Evolutionary conservation across 306 rosid species (phyloP).

Genomic region (Pterocarpus santalinus): DNA sequence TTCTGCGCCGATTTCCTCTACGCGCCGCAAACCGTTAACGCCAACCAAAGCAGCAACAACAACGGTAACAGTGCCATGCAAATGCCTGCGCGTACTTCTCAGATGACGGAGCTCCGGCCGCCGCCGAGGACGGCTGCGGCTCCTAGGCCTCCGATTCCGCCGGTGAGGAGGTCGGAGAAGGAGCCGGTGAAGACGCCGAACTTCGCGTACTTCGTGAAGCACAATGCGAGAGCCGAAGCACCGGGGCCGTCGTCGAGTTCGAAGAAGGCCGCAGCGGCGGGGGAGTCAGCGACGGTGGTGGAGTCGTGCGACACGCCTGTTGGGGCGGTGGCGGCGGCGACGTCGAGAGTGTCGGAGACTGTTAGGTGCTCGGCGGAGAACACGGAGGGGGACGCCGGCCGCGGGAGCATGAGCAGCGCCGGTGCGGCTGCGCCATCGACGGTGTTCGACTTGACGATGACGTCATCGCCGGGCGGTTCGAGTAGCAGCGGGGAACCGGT

Average conservation of each 20-base stretch:
- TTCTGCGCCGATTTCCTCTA: slow-evolving; percentile 67
- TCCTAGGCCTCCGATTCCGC: slow-evolving; percentile 62
- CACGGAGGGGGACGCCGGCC: slow-evolving; percentile 33
- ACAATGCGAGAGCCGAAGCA: slow-evolving; percentile 42
- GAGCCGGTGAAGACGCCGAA: slow-evolving; percentile 40
- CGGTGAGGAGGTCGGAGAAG: slow-evolving; percentile 29
- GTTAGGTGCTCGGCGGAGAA: slow-evolving; percentile 38
- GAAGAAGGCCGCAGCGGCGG: slow-evolving; percentile 40
- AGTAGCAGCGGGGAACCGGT: slow-evolving; percentile 62
- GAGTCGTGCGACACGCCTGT: slow-evolving; percentile 71
- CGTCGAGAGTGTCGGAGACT: slow-evolving; percentile 47
- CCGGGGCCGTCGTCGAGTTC: slow-evolving; percentile 53
- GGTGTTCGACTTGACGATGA: slow-evolving; percentile 57
- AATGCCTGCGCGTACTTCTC: slow-evolving; percentile 26
- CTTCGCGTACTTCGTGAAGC: slow-evolving; percentile 56
- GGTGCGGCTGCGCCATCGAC: slow-evolving; percentile 36
- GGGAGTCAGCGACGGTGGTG: slow-evolving; percentile 60
- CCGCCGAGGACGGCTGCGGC: background rate
- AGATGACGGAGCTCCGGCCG: slow-evolving; percentile 45
- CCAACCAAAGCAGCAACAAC: background rate
- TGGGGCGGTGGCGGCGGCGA: slow-evolving; percentile 15
- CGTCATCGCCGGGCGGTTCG: slow-evolving; percentile 70
- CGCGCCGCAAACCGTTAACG: slow-evolving; percentile 35
- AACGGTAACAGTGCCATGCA: slow-evolving; percentile 28
- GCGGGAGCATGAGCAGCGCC: slow-evolving; percentile 40